Base-by-base conservation (phyloP, 2,329 filamentous ascomycete species). In the Aspergillus pseudoviridinutans region DNA sequence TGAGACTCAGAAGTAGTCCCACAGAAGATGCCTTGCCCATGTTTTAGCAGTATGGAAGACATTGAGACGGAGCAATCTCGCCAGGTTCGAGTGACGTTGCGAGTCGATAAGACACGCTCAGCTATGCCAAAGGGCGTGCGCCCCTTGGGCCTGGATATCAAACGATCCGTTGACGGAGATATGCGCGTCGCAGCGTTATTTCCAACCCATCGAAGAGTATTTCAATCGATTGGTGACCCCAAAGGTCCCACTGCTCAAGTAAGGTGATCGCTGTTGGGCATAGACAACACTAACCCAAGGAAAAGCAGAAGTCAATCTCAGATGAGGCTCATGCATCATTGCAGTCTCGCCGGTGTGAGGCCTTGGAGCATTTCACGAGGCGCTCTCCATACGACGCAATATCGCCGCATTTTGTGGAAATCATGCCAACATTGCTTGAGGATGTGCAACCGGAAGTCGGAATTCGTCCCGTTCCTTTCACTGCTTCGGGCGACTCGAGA, bases 61-160 rank as follows among this genome's bases (percentile, higher is more conserved):
- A 46, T 56, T 20, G 55, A 58, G 7, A 54, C 57, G 6, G 59
- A 59, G 44, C 49, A 28, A 22, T 55, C 59, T 41, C 59, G 59
- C 22, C 55, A 58, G 12, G 57, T 61, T 20, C 59, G 53, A 27
- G 51, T 53, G 8, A 47, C 29, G 28, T 35, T 35, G 28, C 49
- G 49, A 49, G 7, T 35, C 17, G 17, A 46, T 7, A 17, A 20
- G 32, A 3, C 52, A 50, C 24, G 57, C 53, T 46, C 59, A 46
- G 8, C 53, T 7, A 6, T 61, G 22, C 59, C 59, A n/a, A 42
- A 51, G 25, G 51, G 49, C 4, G 41, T 61, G 52, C 53, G 57
- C 12, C 42, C 52, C 10, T 51, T 55, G 29, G 17, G 7, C 8
- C 14, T 29, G 24, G 32, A n/a, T 10, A n/a, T 22, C 22, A 44